Conservation (phyloP, 331 rosid genomes). For the Quercus phellos region DNA sequence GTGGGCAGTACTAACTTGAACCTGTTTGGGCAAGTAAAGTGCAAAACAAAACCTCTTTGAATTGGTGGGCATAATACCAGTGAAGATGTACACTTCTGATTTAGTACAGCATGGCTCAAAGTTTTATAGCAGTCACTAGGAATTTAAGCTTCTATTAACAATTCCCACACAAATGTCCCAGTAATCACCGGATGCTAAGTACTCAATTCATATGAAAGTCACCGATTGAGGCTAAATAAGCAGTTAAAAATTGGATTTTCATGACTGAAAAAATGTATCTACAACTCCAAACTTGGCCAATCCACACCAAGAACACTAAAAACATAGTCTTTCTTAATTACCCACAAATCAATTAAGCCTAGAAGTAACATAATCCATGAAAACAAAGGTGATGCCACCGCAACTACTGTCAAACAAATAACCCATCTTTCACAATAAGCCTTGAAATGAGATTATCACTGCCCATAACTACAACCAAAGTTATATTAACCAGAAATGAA, state of each 20-base stretch:
- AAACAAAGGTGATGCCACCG: neutral
- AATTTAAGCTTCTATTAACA: neutral
- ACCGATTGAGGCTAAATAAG: neutral
- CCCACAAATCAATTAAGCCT: neutral
- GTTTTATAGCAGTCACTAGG: neutral
- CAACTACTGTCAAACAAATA: neutral
- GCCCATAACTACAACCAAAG: too few species aligned
- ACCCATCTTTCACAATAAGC: neutral
- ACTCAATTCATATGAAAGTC: neutral
- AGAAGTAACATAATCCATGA: neutral
- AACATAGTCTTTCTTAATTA: neutral
- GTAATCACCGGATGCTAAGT: neutral
- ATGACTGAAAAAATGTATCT: neutral
- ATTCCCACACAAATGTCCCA: neutral
- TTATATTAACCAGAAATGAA: too few species aligned
- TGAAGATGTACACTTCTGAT: too few species aligned
- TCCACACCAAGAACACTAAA: neutral
- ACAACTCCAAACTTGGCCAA: neutral
- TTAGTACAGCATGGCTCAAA: neutral
- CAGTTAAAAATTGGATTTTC: neutral
- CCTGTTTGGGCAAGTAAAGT: too few species aligned
- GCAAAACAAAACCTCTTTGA: too few species aligned
- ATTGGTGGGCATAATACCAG: too few species aligned
- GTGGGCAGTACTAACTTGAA: neutral
- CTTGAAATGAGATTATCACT: too few species aligned